These are phyloP conservation scores for Cyclostephanos invisitatus DNA, from an alignment of 108 stramenopile genomes.

Conservation along the genomic window DNA sequence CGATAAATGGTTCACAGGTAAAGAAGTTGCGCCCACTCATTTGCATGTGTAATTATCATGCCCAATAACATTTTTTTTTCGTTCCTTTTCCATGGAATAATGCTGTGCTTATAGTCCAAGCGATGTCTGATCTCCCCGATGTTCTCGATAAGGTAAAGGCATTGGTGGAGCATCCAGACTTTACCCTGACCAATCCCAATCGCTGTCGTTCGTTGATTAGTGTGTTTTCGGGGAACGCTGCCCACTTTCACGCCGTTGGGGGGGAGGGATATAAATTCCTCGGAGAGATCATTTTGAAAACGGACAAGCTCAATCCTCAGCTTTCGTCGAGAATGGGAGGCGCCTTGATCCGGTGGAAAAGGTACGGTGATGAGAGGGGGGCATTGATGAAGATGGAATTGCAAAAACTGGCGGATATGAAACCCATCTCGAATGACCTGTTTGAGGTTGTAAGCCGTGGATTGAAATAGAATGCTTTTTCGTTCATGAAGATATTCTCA, in stretches of 20 bases:
- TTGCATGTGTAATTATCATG: background rate
- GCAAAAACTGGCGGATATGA: no score
- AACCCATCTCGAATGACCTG: no score
- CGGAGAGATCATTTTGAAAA: constrained; percentile 47
- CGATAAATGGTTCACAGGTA: constrained; percentile 57
- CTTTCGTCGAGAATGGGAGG: constrained; percentile 68
- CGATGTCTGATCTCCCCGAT: constrained; percentile 50
- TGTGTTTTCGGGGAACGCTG: constrained; percentile 64
- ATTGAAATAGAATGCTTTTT: no score
- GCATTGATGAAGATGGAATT: no score
- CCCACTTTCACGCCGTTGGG: constrained; percentile 70
- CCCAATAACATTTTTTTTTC: background rate
- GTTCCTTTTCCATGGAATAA: no score
- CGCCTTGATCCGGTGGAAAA: constrained; percentile 53
- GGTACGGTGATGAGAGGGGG: constrained; percentile 39
- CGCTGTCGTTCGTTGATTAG: constrained; percentile 66
- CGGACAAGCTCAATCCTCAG: constrained; percentile 61
- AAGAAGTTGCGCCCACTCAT: background rate
- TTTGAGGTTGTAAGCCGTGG: no score
- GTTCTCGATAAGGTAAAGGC: constrained; percentile 42
- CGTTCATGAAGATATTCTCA: no score
- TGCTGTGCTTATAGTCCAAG: no score
- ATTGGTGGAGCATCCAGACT: constrained; percentile 65
- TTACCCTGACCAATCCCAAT: constrained; percentile 82
- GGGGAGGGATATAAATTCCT: constrained; percentile 82